These are phyloP conservation scores for Rhytidhysteron rufulum DNA, from an alignment of 2,329 filamentous ascomycete species.

Conservation along the genomic window DNA sequence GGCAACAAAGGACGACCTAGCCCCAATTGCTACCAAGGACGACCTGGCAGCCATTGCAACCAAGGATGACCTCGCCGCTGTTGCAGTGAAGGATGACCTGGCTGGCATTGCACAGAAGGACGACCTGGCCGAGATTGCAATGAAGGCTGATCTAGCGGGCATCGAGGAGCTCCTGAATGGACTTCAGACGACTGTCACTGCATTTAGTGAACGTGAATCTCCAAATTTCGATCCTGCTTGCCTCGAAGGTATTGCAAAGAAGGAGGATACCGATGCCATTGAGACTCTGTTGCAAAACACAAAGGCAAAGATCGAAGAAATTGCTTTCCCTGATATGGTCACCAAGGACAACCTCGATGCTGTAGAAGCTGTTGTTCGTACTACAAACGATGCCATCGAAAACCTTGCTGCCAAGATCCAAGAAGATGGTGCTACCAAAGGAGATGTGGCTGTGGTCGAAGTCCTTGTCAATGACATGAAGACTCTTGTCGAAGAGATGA, in stretches of 20 bases:
- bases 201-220: constrained; percentile 41
- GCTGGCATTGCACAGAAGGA: constrained; percentile 34
- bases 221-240: constrained; percentile 11
- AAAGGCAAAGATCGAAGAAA: constrained; percentile 81
- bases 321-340: constrained; percentile 62
- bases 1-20: too few relatives aligned
- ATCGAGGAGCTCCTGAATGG: constrained; percentile 47
- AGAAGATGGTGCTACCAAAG: constrained; percentile 65
- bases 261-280: constrained; percentile 85
- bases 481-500: constrained; percentile 66
- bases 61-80: too few relatives aligned
- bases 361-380: constrained; percentile 65
- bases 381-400: constrained; percentile 70
- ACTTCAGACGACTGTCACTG: constrained; percentile 60
- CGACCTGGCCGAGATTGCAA: too few relatives aligned
- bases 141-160: constrained; percentile 49
- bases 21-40: too few relatives aligned
- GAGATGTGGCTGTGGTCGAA: constrained; percentile 74
- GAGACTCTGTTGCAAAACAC: constrained; percentile 88
- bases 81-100: constrained; percentile 49
- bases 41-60: too few relatives aligned
- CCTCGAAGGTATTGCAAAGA: constrained; percentile 57
- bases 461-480: constrained; percentile 75
- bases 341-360: constrained; percentile 58
- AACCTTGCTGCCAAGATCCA: constrained; percentile 65